Conservation (phyloP, 2,329 filamentous ascomycete genomes). For the Epichloe coenophiala region DNA sequence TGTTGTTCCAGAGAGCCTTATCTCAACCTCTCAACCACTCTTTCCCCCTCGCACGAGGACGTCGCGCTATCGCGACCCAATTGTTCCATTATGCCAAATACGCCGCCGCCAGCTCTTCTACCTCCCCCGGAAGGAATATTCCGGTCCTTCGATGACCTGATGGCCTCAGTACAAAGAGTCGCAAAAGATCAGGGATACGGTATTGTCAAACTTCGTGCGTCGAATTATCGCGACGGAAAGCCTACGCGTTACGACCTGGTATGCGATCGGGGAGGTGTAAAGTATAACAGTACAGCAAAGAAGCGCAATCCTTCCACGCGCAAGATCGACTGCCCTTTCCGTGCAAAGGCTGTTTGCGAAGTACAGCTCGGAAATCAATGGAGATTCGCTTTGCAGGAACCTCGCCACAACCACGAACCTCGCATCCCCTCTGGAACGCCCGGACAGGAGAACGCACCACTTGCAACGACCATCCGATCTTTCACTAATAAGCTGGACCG, state of each 20-base stretch:
- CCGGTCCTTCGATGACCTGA: conserved; percentile 43
- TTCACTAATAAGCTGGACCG: conserved; percentile 48
- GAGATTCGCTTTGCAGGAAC: conserved; percentile 48
- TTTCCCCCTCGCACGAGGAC: conserved; percentile 7
- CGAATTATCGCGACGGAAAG: conserved; percentile 50
- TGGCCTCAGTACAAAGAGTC: conserved; percentile 42
- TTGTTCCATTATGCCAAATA: conserved; percentile 27
- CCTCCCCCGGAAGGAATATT: conserved; percentile 49
- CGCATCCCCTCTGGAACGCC: conserved; percentile 39
- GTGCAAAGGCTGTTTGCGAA: conserved; percentile 50
- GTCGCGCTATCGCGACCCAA: conserved; percentile 19
- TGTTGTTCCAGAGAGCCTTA: neutral
- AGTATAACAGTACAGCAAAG: conserved; percentile 52
- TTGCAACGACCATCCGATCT: conserved; percentile 43
- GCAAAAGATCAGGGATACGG: conserved; percentile 50
- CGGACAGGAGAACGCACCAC: conserved; percentile 43
- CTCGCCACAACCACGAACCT: conserved; percentile 49
- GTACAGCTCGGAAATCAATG: conserved; percentile 49
- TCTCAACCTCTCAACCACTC: neutral
- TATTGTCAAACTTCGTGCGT: conserved; percentile 48
- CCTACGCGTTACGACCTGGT: conserved; percentile 50
- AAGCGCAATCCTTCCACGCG: conserved; percentile 50
- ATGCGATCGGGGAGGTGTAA: conserved; percentile 49
- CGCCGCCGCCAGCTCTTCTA: conserved; percentile 33
- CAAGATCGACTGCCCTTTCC: conserved; percentile 51